Conservation (phyloP, 768 basidiomycete species). For the Tulasnella sp. region DNA sequence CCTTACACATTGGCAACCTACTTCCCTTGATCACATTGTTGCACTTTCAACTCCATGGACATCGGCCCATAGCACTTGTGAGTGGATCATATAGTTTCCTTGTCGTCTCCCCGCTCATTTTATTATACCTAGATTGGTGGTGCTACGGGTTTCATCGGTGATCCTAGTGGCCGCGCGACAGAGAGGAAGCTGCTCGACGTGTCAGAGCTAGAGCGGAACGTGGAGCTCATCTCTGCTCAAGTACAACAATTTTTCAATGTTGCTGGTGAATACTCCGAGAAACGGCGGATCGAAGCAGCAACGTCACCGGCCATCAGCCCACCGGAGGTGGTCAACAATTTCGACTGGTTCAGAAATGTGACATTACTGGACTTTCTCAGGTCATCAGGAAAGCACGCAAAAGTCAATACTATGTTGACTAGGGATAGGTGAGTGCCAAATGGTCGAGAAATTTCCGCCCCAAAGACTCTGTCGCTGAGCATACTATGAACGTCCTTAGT, state of each 20-base stretch:
- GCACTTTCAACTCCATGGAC: constrained; percentile 82
- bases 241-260: constrained; percentile 62
- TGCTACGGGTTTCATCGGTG: constrained; percentile 92
- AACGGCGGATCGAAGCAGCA: constrained; percentile 25
- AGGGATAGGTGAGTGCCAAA: constrained; percentile 63
- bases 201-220: constrained; percentile 53
- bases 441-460: not conserved
- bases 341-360: constrained; percentile 68
- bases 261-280: constrained; percentile 49
- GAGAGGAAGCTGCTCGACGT: constrained; percentile 64
- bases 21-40: constrained; percentile 76
- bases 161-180: constrained; percentile 79
- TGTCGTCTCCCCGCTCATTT: constrained; percentile 1
- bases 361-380: constrained; percentile 76
- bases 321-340: constrained; percentile 47
- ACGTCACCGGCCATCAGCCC: constrained; percentile 12
- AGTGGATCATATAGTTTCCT: constrained; percentile 24
- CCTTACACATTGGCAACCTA: constrained; percentile 89
- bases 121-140: constrained; percentile 71
- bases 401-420: constrained; percentile 82
- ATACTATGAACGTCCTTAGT: too few relatives aligned
- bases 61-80: constrained; percentile 73
- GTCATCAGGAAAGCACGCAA: constrained; percentile 62
- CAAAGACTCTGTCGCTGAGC: not conserved
- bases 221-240: constrained; percentile 46